Base-by-base conservation (phyloP, 352 stramenopile species). In the Phytophthora fragariae region DNA sequence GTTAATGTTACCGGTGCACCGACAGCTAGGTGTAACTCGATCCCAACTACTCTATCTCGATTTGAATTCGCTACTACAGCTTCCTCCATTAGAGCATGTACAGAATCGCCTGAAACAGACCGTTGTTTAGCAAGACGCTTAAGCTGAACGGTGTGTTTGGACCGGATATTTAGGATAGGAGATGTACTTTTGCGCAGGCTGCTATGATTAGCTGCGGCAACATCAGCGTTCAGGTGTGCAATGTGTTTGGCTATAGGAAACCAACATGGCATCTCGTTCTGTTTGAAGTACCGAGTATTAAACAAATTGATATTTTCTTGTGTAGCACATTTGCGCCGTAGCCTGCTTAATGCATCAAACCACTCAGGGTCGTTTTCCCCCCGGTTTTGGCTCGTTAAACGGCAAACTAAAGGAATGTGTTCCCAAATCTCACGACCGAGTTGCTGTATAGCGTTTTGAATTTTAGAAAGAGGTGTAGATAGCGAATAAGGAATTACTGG, bases 401-500 rank as follows among this genome's bases (percentile, higher is more conserved):
- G n/a, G n/a, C n/a, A n/a, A n/a, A n/a, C n/a, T n/a, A n/a, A n/a
- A n/a, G n/a, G n/a, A n/a, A n/a, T n/a, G n/a, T n/a, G n/a, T n/a
- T n/a, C n/a, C n/a, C n/a, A n/a, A n/a, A n/a, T n/a, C n/a, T n/a
- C n/a, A n/a, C n/a, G n/a, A n/a, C n/a, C n/a, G n/a, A n/a, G n/a
- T n/a, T 27, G 24, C 24, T 27, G 24, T 27, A 27, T 27, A 2
- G 24, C 7, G 17, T 63, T 55, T 10, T 31, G 7, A 12, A 55
- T 41, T 41, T 41, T 62, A 4, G 10, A 7, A 7, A 24, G 7
- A 7, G 19, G 56, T 14, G 37, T 54, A 3, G 56, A 62, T 7
- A 62, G 19, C 7, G 56, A 35, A 31, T 53, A 62, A 0, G 56
- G 56, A 6, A 62, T 17, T 12, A 62, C 56, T 8, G 56, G 56